Evolutionary conservation across 495 filamentous ascomycete genomes (phyloP).

Genomic region (Xylaria intraflava): DNA sequence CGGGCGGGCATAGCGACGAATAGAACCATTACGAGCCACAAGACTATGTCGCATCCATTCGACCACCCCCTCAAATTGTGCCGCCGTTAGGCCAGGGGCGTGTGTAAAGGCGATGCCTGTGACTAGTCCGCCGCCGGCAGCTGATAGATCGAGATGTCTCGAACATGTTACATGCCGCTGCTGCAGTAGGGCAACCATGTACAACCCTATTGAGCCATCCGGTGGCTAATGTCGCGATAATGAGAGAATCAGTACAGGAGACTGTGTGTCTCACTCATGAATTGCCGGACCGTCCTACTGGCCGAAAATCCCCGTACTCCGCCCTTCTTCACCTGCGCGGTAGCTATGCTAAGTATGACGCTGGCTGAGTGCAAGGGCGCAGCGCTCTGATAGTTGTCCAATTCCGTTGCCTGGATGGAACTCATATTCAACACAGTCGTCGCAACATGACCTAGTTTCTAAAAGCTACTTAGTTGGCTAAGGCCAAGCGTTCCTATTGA

Average conservation of each 20-base stretch:
- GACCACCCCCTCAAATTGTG: constrained; percentile 37
- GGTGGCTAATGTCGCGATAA: constrained; percentile 30
- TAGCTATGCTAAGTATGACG: constrained; percentile 34
- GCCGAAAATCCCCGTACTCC: constrained; percentile 12
- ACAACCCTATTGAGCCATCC: constrained; percentile 44
- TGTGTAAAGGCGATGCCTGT: constrained; percentile 41
- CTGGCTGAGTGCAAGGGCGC: constrained; percentile 35
- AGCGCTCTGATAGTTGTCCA: constrained; percentile 38
- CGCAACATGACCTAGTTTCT: constrained; percentile 21
- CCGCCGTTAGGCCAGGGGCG: constrained; percentile 37
- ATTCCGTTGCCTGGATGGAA: constrained; percentile 38
- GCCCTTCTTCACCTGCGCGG: constrained; percentile 17
- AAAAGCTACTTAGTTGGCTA: neutral
- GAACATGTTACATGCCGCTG: constrained; percentile 32
- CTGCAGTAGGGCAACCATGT: constrained; percentile 37
- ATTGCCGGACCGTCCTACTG: neutral
- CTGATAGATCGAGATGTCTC: constrained; percentile 31
- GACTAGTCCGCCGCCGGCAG: constrained; percentile 29
- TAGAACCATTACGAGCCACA: constrained; percentile 38
- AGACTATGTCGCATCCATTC: constrained; percentile 46
- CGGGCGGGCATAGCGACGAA: constrained; percentile 35
- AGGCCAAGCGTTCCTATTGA: neutral
- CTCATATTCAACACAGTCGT: constrained; percentile 38
- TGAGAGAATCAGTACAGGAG: constrained; percentile 21
- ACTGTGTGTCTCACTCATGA: neutral